Evolutionary conservation across 495 filamentous ascomycete species (phyloP).

Genomic region (Penicillium mononematosum): DNA sequence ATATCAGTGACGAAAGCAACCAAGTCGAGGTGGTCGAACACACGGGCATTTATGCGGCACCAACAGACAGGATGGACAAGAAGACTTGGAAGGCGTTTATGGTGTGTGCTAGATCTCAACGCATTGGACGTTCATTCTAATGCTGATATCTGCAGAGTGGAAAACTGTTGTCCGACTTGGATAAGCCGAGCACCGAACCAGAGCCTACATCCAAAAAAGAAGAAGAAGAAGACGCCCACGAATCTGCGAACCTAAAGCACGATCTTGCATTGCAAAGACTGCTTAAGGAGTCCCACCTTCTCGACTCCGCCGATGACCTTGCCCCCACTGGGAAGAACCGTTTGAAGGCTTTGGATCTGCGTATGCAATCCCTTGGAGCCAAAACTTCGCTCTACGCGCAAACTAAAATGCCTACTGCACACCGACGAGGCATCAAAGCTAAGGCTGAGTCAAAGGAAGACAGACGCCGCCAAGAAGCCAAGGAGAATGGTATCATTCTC

Average conservation of each 20-base stretch:
- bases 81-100: slow-evolving; percentile 76
- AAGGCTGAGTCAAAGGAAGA: slow-evolving; percentile 64
- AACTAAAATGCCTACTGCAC: slow-evolving; percentile 78
- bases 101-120: slow-evolving; percentile 44
- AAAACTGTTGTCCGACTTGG: slow-evolving; percentile 50
- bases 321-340: slow-evolving; percentile 61
- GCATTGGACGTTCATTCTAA: slow-evolving; percentile 14
- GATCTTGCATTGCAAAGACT: slow-evolving; percentile 89
- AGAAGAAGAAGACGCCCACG: slow-evolving; percentile 50
- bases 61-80: slow-evolving; percentile 52
- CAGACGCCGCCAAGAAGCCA: slow-evolving; percentile 71
- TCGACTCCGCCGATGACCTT: slow-evolving; percentile 64
- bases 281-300: slow-evolving; percentile 87
- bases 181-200: slow-evolving; percentile 29
- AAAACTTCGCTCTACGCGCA: slow-evolving; percentile 71
- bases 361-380: slow-evolving; percentile 75
- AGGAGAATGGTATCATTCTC: slow-evolving; percentile 86
- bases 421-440: slow-evolving; percentile 72
- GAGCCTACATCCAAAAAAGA: slow-evolving; percentile 40
- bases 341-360: slow-evolving; percentile 77
- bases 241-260: slow-evolving; percentile 74
- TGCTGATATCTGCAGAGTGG: slow-evolving; percentile 30
- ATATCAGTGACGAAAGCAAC: slow-evolving; percentile 34
- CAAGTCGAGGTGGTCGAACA: slow-evolving; percentile 68
- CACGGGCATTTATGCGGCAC: slow-evolving; percentile 34